Evolutionary conservation across 1,284 basidiomycete genomes (phyloP).

Genomic region (Xerocomus nothofagi): DNA sequence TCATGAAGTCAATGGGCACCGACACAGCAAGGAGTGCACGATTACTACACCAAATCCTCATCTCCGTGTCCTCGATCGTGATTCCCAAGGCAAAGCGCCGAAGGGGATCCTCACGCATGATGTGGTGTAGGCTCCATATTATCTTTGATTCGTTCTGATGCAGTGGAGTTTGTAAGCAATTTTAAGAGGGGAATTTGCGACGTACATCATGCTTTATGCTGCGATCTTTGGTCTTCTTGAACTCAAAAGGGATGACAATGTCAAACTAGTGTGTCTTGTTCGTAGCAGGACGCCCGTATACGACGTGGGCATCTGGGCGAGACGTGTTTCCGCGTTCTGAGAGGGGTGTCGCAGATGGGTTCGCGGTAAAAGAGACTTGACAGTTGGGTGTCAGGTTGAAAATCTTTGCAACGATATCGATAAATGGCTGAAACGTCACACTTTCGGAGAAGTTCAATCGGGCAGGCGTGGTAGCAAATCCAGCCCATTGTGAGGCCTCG

Average conservation of each 20-base stretch:
- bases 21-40: constrained; percentile 8
- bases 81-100: constrained; percentile 11
- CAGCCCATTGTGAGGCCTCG: neutral
- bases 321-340: constrained; percentile 6
- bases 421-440: neutral
- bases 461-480: neutral
- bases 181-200: neutral
- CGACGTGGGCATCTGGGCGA: constrained; percentile 6
- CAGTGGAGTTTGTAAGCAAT: neutral
- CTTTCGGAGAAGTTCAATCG: neutral
- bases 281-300: too few relatives aligned
- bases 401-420: neutral
- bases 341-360: neutral
- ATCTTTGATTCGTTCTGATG: constrained; percentile 16
- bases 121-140: constrained; percentile 15
- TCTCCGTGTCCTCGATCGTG: constrained; percentile 8
- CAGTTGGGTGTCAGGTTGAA: neutral
- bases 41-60: constrained; percentile 14
- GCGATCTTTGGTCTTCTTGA: neutral
- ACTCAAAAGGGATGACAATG: constrained; percentile 13
- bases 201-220: neutral
- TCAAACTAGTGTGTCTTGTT: constrained; percentile 10
- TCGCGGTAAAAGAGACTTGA: neutral
- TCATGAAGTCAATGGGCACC: neutral
- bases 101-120: constrained; percentile 13